These are phyloP conservation scores for Xylaria palmicola DNA, from an alignment of 495 filamentous ascomycete genomes.

Conservation along the genomic window DNA sequence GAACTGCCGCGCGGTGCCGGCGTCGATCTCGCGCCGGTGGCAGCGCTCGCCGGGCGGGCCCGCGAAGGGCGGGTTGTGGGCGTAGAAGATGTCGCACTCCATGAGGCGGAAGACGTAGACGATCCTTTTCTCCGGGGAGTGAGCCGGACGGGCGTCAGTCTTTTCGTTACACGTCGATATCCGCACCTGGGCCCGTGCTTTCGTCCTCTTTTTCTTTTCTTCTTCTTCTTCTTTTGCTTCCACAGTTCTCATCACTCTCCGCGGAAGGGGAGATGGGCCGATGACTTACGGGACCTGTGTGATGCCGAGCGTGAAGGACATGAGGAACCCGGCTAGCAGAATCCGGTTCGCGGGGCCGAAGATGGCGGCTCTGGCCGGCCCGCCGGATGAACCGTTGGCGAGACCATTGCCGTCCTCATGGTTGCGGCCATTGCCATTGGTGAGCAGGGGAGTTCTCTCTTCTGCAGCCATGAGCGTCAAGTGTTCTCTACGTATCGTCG, in stretches of 20 bases:
- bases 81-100: constrained; percentile 59
- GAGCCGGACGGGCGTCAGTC: no score
- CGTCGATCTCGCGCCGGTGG: constrained; percentile 47
- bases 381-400: background rate
- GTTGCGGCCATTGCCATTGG: constrained; percentile 14
- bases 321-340: constrained; percentile 52
- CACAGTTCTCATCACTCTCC: no score
- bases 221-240: no score
- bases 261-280: background rate
- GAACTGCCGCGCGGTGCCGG: constrained; percentile 53
- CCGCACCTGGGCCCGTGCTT: no score
- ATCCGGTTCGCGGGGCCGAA: constrained; percentile 43
- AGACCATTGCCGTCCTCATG: constrained; percentile 15
- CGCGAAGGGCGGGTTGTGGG: constrained; percentile 36
- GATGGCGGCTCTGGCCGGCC: background rate
- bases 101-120: constrained; percentile 59
- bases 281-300: constrained; percentile 56
- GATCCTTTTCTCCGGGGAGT: constrained; percentile 30
- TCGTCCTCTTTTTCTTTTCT: no score
- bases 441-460: constrained; percentile 31
- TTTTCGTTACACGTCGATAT: no score
- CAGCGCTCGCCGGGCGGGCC: constrained; percentile 43
- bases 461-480: constrained; percentile 18
- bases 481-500: background rate
- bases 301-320: constrained; percentile 56